Conservation (phyloP, 2,329 filamentous ascomycete species). For the Claviceps pusilla region DNA sequence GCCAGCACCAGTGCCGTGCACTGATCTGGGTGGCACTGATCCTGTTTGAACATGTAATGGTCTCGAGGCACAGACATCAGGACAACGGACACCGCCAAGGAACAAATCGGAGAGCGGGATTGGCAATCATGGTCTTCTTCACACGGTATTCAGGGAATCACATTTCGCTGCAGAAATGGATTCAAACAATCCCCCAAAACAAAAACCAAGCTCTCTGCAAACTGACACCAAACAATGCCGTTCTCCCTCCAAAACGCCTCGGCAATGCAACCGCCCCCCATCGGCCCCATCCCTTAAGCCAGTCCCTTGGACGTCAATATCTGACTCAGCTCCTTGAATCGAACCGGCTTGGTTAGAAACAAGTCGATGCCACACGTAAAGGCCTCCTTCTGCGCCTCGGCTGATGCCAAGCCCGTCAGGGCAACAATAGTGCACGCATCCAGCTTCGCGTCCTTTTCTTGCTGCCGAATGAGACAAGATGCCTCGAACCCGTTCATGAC, state of each 20-base stretch:
- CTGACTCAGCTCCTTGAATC: constrained; percentile 18
- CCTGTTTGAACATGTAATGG: no score
- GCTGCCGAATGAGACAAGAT: constrained; percentile 29
- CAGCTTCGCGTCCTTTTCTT: constrained; percentile 29
- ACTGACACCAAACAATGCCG: not conserved
- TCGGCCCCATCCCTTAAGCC: not conserved
- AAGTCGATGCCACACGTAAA: constrained; percentile 35
- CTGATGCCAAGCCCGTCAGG: constrained; percentile 33
- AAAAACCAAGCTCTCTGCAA: no score
- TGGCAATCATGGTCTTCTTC: no score
- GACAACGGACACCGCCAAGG: no score
- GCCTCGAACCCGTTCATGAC: constrained; percentile 34
- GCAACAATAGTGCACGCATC: constrained; percentile 31
- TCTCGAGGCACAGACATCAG: no score
- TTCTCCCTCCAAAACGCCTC: not conserved
- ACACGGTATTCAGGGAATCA: no score
- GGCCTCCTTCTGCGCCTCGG: constrained; percentile 32
- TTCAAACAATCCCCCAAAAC: no score
- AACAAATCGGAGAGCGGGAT: no score
- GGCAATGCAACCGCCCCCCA: no score
- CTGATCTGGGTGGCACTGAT: no score
- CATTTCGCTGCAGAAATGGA: no score
- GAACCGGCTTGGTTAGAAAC: constrained; percentile 36
- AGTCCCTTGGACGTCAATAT: not conserved
- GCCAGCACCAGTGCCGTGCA: no score